Evolutionary conservation across 2,329 filamentous ascomycete genomes (phyloP).

Genomic region (Cadophora luteo-olivacea): DNA sequence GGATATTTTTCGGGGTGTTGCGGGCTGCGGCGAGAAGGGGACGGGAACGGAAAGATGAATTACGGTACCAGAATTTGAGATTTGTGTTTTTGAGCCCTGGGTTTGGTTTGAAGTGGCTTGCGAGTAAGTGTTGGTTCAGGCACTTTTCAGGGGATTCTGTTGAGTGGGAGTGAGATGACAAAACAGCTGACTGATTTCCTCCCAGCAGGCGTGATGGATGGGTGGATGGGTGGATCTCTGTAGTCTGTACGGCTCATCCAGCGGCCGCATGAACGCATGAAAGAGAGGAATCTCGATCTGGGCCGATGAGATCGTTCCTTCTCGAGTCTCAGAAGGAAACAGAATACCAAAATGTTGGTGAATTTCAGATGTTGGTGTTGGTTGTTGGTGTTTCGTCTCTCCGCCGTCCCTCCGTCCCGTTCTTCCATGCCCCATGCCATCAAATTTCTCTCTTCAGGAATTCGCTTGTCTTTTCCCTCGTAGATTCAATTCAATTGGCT

Average conservation of each 20-base stretch:
- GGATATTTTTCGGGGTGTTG: neutral
- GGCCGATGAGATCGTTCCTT: conserved; percentile 5
- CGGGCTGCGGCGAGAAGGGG: conserved; percentile 6
- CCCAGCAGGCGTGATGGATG: neutral
- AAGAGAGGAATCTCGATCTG: conserved; percentile 5
- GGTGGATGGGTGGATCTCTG: neutral
- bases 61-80: neutral
- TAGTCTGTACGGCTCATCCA: no score
- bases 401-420: neutral
- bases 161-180: neutral
- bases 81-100: neutral
- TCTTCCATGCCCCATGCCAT: neutral
- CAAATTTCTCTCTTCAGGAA: neutral
- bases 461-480: neutral
- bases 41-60: neutral
- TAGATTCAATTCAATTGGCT: neutral
- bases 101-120: neutral
- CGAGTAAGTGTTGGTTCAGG: neutral
- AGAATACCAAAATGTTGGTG: neutral
- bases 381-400: conserved; percentile 10
- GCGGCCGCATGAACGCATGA: neutral
- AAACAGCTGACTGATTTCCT: neutral
- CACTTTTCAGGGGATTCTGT: neutral
- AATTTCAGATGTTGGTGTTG: neutral
- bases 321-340: no score